Evolutionary conservation across 768 basidiomycete species (phyloP).

Genomic region (Tricholoma sp.): DNA sequence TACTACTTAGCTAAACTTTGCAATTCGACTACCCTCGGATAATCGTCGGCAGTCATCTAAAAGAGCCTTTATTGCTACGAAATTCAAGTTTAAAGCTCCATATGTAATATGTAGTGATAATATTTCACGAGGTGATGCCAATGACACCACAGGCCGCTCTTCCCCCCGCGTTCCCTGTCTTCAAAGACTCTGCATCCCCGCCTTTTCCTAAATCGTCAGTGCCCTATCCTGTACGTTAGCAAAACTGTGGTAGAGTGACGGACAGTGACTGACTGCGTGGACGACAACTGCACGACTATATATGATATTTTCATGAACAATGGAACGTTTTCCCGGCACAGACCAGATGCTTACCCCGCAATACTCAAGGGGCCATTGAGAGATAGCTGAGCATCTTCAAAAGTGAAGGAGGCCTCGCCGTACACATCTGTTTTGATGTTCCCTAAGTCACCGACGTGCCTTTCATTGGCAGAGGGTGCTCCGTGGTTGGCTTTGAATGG

Average conservation of each 20-base stretch:
- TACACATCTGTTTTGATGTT: conserved; percentile 60
- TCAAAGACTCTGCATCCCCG: conserved; percentile 60
- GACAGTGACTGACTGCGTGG: conserved; percentile 47
- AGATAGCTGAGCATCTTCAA: conserved; percentile 58
- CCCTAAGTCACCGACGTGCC: conserved; percentile 77
- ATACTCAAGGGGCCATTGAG: conserved; percentile 66
- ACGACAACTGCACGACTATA: conserved; percentile 66
- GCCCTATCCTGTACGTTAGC: conserved; percentile 31
- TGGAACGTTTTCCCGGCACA: background rate
- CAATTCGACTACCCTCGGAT: too few species aligned
- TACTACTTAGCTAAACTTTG: too few species aligned
- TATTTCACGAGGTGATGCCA: conserved; percentile 33
- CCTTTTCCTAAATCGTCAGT: conserved; percentile 79
- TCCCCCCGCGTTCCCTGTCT: conserved; percentile 75
- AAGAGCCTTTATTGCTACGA: too few species aligned
- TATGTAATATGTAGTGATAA: too few species aligned
- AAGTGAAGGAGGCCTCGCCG: conserved; percentile 53
- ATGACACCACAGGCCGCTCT: conserved; percentile 82
- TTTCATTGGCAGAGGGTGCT: conserved; percentile 42
- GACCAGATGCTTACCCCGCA: conserved; percentile 48
- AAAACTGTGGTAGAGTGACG: background rate
- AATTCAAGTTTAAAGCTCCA: too few species aligned
- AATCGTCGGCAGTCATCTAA: too few species aligned
- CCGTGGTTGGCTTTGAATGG: conserved; percentile 64
- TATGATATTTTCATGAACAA: background rate